Evolutionary conservation across 202 grass and related monocot genomes (phyloP).

Genomic region (Setaria viridis): DNA sequence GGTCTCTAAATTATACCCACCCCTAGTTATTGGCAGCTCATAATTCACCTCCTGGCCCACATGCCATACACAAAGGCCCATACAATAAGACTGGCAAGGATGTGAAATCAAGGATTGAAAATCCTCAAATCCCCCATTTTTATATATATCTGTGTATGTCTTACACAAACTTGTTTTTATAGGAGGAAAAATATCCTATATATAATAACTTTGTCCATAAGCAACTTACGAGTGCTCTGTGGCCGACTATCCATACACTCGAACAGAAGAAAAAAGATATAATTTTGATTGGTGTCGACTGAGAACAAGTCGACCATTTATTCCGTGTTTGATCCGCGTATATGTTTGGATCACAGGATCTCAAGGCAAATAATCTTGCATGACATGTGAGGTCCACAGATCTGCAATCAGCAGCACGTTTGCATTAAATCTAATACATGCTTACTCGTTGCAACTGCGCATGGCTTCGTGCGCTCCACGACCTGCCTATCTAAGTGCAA

Average conservation of each 20-base stretch:
- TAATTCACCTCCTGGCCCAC: background rate
- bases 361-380: slow-evolving; percentile 10
- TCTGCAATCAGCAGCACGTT: background rate
- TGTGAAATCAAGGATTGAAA: background rate
- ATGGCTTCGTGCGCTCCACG: slow-evolving; percentile 14
- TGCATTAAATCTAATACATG: slow-evolving; percentile 16
- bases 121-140: too few relatives aligned
- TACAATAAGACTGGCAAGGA: background rate
- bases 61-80: too few relatives aligned
- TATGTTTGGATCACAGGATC: slow-evolving; percentile 26
- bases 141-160: too few relatives aligned
- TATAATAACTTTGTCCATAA: background rate
- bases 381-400: slow-evolving; percentile 26
- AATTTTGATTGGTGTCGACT: background rate
- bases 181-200: too few relatives aligned
- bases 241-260: background rate
- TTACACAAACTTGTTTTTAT: background rate
- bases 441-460: background rate
- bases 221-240: background rate
- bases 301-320: background rate
- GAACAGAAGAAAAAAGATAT: background rate
- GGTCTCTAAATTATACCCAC: too few relatives aligned
- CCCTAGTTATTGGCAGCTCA: background rate
- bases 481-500: slow-evolving; percentile 3
- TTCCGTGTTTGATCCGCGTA: background rate